Evolutionary conservation across 2,329 filamentous ascomycete species (phyloP), one percentile per base, ranked within the genome.

Genomic region (Fusarium pseudocircinatum): DNA sequence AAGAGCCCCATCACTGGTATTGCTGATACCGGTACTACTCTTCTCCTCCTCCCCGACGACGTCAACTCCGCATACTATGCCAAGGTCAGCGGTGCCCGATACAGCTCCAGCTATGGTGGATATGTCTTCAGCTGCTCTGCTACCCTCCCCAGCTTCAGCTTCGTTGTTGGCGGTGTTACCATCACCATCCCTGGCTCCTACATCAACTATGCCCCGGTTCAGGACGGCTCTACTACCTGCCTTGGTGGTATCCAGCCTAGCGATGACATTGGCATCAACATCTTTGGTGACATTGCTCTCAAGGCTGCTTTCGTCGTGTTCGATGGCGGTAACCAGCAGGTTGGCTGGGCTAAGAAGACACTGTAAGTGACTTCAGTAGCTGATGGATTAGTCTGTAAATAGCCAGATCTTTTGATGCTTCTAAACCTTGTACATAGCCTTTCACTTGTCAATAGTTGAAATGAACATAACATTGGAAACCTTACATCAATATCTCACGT

Each of bases 221-320:
- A 40, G 11, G 43, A 62, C 7, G 82, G 85, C 28, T 84, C 83
- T 44, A 84, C 84, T 39, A 88, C 85, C 60, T 94, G 92, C 83
- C 92, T 91, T 72, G 92, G 91, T 70, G 91, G 91, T 73, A 83
- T 94, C 15, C 92, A 94, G 82, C 84, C 87, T 26, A 90, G 88
- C 57, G 71, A 74, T 3, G 58, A 65, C 12, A 46, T 76, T 24
- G 73, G 72, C 4, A 84, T 86, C 26, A 89, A 91, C 81, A 92
- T 94, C 77, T 90, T 88, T 78, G 89, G 89, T 28, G 88, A 90
- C 72, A 85, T 90, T 75, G 87, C 90, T 69, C 88, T 90, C 80
- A 90, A 90, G 82, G 86, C 87, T 47, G 87, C 89, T 71, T 89
- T 89, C 72, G 87, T 90, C 42, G 87, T 85, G 22, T 90, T 90